Percentiles rank a stretch among this genome's conserved stretches.
These are phyloP conservation scores for Aeminium ludgeri DNA, from an alignment of 495 filamentous ascomycete species.

Conservation along the genomic window DNA sequence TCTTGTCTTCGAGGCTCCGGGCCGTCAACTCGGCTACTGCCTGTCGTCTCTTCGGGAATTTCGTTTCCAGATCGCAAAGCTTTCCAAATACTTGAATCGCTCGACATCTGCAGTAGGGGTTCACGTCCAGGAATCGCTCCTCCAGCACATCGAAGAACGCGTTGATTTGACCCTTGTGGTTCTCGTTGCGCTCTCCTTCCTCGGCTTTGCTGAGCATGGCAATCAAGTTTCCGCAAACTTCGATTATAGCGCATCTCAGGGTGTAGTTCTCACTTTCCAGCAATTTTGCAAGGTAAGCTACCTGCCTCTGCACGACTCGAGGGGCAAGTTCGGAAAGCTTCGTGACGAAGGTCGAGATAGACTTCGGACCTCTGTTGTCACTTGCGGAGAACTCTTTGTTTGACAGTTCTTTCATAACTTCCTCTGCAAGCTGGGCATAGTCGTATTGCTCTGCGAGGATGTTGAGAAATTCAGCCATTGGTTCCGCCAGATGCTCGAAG, in stretches of 20 bases:
- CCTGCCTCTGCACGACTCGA: slow-evolving; percentile 87
- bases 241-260: slow-evolving; percentile 80
- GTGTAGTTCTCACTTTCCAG: slow-evolving; percentile 96
- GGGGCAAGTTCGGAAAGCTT: slow-evolving; percentile 93
- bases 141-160: slow-evolving; percentile 94
- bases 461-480: slow-evolving; percentile 96
- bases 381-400: slow-evolving; percentile 97
- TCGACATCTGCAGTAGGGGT: slow-evolving; percentile 86
- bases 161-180: slow-evolving; percentile 83
- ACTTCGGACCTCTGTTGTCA: slow-evolving; percentile 87
- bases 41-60: slow-evolving; percentile 84
- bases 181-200: slow-evolving; percentile 56
- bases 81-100: slow-evolving; percentile 86
- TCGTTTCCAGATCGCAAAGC: slow-evolving; percentile 80
- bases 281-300: slow-evolving; percentile 82
- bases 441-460: slow-evolving; percentile 96
- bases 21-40: slow-evolving; percentile 69
- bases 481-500: slow-evolving; percentile 93
- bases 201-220: slow-evolving; percentile 77
- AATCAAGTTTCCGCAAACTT: slow-evolving; percentile 97
- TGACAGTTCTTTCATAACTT: slow-evolving; percentile 81
- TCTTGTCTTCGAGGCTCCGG: slow-evolving; percentile 88
- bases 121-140: slow-evolving; percentile 89
- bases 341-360: slow-evolving; percentile 87
- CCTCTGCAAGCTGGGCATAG: slow-evolving; percentile 87